Evolutionary conservation across 257 asterid genomes (phyloP).

Genomic region (Solanum stenotomum): DNA sequence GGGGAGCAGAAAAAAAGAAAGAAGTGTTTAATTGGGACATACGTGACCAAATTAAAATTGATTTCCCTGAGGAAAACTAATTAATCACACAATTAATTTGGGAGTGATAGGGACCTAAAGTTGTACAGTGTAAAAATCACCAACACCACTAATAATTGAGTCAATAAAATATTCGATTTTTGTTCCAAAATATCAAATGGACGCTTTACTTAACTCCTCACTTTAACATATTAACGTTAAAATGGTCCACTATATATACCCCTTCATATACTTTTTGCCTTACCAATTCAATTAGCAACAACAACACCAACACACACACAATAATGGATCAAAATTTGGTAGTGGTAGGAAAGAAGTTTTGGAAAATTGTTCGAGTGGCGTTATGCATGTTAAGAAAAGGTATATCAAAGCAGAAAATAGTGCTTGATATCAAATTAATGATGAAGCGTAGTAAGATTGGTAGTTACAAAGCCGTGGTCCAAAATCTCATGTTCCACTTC

Average conservation of each 20-base stretch:
- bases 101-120: not conserved
- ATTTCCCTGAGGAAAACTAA: not conserved
- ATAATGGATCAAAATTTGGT: slow-evolving; percentile 12
- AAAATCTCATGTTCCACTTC: slow-evolving; percentile 7
- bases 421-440: slow-evolving; percentile 14
- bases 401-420: slow-evolving; percentile 12
- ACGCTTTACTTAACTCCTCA: not conserved
- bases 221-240: not conserved
- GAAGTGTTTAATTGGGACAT: not conserved
- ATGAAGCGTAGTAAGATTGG: slow-evolving; percentile 11
- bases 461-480: not conserved
- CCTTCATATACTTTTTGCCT: not conserved
- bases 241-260: not conserved
- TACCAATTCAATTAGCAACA: not conserved
- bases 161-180: not conserved
- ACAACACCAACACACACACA: not conserved
- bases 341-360: slow-evolving; percentile 3
- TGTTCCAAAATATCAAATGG: not conserved
- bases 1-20: not conserved
- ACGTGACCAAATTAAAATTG: not conserved
- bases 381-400: slow-evolving; percentile 9
- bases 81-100: not conserved
- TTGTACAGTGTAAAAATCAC: not conserved
- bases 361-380: slow-evolving; percentile 1
- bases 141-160: not conserved